Evolutionary conservation across 1,284 basidiomycete genomes (phyloP).

Genomic region (Pseudozyma flocculosa): DNA sequence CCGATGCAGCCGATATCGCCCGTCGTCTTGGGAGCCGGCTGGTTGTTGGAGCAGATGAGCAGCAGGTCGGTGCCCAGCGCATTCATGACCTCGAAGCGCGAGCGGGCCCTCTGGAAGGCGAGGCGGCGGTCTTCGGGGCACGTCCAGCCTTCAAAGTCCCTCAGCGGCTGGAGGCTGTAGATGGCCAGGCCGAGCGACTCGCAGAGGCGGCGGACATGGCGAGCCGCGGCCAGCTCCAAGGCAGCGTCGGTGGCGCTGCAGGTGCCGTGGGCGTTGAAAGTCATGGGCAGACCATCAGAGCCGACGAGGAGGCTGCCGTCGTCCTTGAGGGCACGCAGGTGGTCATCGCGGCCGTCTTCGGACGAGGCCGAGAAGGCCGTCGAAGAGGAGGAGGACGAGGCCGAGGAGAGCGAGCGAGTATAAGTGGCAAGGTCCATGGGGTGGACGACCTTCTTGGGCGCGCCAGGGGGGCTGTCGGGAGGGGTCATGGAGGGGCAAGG

Average conservation of each 20-base stretch:
- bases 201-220: constrained; percentile 40
- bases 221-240: constrained; percentile 47
- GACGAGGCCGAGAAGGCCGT: constrained; percentile 8
- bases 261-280: constrained; percentile 33
- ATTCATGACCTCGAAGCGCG: constrained; percentile 44
- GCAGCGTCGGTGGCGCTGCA: constrained; percentile 26
- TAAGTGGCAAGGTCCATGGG: too few relatives aligned
- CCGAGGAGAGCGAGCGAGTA: constrained; percentile 5
- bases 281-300: constrained; percentile 24
- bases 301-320: constrained; percentile 64
- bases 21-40: constrained; percentile 41
- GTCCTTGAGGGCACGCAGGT: constrained; percentile 63
- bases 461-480: constrained; percentile 22
- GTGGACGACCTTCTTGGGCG: background rate
- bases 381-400: constrained; percentile 6
- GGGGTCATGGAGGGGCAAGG: constrained; percentile 20
- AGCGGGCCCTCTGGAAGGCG: constrained; percentile 19
- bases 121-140: constrained; percentile 14
- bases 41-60: constrained; percentile 46
- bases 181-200: constrained; percentile 42
- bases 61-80: constrained; percentile 44
- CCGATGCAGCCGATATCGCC: constrained; percentile 40
- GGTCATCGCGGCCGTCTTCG: constrained; percentile 12
- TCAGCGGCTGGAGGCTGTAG: constrained; percentile 58
- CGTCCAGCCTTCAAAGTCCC: constrained; percentile 57